Percentiles rank a stretch among this genome's conserved stretches.
Conservation (phyloP, 495 filamentous ascomycete species). For the Trichoderma parareesei region DNA sequence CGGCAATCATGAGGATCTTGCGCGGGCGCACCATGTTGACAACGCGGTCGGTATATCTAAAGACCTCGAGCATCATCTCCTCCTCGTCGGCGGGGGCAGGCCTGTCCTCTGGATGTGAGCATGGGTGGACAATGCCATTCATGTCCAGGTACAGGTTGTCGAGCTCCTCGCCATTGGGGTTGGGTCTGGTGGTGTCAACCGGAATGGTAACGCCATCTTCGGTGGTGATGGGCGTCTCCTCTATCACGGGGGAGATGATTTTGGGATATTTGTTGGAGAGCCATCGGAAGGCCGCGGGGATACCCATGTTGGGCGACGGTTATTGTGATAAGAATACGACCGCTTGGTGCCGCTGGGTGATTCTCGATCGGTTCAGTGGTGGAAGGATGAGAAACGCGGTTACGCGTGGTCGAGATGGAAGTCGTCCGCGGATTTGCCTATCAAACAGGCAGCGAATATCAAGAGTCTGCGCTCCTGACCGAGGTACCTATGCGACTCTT, state of each 20-base stretch:
- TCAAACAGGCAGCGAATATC: not conserved
- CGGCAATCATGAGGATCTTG: slow-evolving; percentile 93
- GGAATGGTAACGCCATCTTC: slow-evolving; percentile 72
- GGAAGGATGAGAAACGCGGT: not conserved
- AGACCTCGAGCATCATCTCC: slow-evolving; percentile 98
- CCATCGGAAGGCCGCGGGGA: slow-evolving; percentile 89
- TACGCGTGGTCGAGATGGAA: not conserved
- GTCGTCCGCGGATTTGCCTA: not conserved
- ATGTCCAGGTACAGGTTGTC: slow-evolving; percentile 98
- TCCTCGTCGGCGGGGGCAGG: slow-evolving; percentile 88
- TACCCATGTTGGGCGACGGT: slow-evolving; percentile 64
- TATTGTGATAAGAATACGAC: not conserved
- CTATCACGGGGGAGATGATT: slow-evolving; percentile 83
- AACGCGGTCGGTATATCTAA: slow-evolving; percentile 94
- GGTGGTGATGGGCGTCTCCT: slow-evolving; percentile 70
- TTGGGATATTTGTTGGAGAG: slow-evolving; percentile 93
- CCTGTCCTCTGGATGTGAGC: slow-evolving; percentile 91
- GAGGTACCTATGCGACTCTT: too few species aligned
- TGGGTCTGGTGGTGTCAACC: slow-evolving; percentile 71
- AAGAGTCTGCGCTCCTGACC: too few species aligned
- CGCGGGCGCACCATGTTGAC: slow-evolving; percentile 96
- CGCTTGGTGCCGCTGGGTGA: not conserved
- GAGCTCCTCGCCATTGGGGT: slow-evolving; percentile 96
- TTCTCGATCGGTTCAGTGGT: not conserved
- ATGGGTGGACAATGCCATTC: slow-evolving; percentile 99